These are phyloP conservation scores for Tylopilus felleus DNA, from an alignment of 768 basidiomycete species.

Conservation along the genomic window DNA sequence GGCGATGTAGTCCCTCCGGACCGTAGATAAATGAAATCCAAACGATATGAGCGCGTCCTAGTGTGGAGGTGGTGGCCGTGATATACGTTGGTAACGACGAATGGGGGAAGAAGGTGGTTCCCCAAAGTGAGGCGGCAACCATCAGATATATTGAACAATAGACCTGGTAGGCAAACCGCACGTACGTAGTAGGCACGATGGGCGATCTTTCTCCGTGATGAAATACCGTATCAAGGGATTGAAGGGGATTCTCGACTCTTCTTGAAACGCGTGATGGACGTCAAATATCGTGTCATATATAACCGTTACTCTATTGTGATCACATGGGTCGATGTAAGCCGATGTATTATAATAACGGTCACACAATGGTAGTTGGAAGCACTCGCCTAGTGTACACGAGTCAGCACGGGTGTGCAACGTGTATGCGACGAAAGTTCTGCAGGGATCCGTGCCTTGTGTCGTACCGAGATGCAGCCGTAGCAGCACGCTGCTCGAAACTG, in stretches of 20 bases:
- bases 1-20: not conserved
- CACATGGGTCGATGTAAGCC: not conserved
- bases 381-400: not conserved
- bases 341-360: not conserved
- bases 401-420: not conserved
- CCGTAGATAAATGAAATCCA: not conserved
- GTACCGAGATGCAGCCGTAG: not conserved
- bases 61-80: not conserved
- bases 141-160: conserved; percentile 14
- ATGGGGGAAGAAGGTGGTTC: not conserved
- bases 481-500: not conserved
- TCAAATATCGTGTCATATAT: conserved; percentile 2
- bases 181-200: not conserved
- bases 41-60: not conserved
- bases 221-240: conserved; percentile 2
- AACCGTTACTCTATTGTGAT: not conserved
- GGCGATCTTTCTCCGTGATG: conserved; percentile 17
- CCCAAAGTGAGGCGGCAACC: not conserved
- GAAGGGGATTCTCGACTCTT: conserved; percentile 6
- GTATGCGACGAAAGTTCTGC: not conserved
- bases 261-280: conserved; percentile 11
- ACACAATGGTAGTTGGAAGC: not conserved
- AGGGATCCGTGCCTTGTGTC: conserved; percentile 1
- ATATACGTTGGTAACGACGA: not conserved
- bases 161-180: not conserved